Percentiles rank a stretch among this genome's conserved stretches.
Conservation (phyloP, 2,329 filamentous ascomycete genomes). For the Aureobasidium sp. region DNA sequence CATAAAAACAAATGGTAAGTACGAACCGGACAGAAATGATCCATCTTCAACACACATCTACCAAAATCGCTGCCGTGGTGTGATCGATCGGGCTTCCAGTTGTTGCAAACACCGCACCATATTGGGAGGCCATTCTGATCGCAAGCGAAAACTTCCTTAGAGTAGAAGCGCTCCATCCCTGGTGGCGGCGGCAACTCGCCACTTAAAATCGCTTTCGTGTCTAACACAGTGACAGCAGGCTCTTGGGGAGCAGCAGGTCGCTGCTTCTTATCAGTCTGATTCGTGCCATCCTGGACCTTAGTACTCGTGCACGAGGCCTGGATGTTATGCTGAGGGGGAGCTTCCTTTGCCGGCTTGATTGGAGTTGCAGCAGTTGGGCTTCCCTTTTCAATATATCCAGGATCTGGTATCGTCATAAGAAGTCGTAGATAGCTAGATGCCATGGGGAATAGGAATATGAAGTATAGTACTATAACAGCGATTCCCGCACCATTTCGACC, state of each 20-base stretch:
- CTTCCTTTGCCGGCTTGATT: conserved; percentile 16
- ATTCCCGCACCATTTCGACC: conserved; percentile 51
- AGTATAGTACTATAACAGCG: conserved; percentile 63
- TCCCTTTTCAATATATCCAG: conserved; percentile 62
- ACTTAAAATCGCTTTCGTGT: conserved; percentile 19
- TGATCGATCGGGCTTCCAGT: conserved; percentile 79
- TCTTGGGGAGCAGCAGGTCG: background rate
- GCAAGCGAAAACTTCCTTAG: conserved; percentile 74
- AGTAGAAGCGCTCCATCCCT: conserved; percentile 68
- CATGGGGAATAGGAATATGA: conserved; percentile 60
- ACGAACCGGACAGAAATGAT: conserved; percentile 71
- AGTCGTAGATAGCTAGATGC: conserved; percentile 62
- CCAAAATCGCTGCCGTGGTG: conserved; percentile 79
- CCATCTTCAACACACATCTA: conserved; percentile 81
- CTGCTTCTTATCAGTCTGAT: background rate
- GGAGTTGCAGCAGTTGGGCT: conserved; percentile 26
- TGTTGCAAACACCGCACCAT: conserved; percentile 76
- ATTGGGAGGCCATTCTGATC: conserved; percentile 73
- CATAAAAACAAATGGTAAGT: background rate
- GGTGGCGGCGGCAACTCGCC: conserved; percentile 46
- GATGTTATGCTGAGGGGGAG: conserved; percentile 6
- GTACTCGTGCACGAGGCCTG: conserved; percentile 18
- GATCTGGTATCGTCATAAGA: conserved; percentile 55
- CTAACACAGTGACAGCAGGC: conserved; percentile 17
- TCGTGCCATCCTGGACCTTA: conserved; percentile 13